Conservation (phyloP, 345 rosid species). For the Citrus hindsii region DNA sequence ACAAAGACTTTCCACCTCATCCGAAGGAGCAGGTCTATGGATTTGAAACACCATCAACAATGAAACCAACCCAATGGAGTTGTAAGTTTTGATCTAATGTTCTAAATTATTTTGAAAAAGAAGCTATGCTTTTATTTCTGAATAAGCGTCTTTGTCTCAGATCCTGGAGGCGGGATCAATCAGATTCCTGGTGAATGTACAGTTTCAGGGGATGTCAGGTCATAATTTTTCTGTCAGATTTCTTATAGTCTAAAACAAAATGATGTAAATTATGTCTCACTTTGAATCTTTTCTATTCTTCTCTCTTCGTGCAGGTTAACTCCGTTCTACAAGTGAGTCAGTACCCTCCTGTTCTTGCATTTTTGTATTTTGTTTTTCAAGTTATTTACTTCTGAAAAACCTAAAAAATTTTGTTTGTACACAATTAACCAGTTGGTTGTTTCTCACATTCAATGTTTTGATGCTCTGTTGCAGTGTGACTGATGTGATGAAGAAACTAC, state of each 20-base stretch:
- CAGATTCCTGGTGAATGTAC: conserved; percentile 96
- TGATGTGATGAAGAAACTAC: conserved; percentile 68
- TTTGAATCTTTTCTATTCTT: conserved; percentile 4
- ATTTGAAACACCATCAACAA: conserved; percentile 95
- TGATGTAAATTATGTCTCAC: conserved; percentile 9
- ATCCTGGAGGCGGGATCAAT: conserved; percentile 98
- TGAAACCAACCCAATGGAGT: conserved; percentile 98
- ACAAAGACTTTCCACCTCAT: conserved; percentile 87
- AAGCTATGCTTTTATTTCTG: conserved; percentile 14
- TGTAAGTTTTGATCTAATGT: conserved; percentile 44
- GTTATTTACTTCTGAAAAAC: background rate
- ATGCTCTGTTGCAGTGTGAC: conserved; percentile 44
- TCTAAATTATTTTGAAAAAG: conserved; percentile 8
- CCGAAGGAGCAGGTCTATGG: conserved; percentile 72
- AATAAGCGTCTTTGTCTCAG: conserved; percentile 35
- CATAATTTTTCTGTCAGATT: conserved; percentile 13
- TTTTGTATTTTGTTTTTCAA: background rate
- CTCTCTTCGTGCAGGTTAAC: conserved; percentile 62
- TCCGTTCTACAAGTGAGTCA: conserved; percentile 89
- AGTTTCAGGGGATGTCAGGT: conserved; percentile 93
- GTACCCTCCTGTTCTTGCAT: conserved; percentile 9
- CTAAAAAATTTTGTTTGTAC: background rate
- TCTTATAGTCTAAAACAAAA: background rate
- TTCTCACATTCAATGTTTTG: conserved; percentile 10
- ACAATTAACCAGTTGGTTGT: conserved; percentile 3